Evolutionary conservation across 805 yeast genomes (phyloP), one percentile per base, ranked within the genome.

Genomic region (Candida broadrunensis): DNA sequence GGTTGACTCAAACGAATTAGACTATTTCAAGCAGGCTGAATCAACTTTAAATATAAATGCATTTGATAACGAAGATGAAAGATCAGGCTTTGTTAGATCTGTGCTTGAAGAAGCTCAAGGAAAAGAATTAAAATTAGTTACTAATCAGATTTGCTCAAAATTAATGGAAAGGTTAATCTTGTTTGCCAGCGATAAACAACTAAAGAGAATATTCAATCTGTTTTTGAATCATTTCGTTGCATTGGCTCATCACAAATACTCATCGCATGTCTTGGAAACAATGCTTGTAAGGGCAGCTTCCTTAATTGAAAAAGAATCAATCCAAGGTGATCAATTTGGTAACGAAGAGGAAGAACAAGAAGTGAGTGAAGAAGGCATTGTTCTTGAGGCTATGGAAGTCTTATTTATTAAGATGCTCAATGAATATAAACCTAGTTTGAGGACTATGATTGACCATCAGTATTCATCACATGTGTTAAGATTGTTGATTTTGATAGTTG

Each of bases 71-170:
- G 72, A 77, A 3, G 96, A 87, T 40, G 97, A 90, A 48, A 77
- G 82, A 50, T 61, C 60, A 6, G 83, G 84, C 1, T 89, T 91
- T 54, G 81, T 88, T 23, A 62, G 75, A 2, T 83, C 93, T 51
- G 86, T 91, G 1, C 73, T 90, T 49, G 91, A 84, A 48, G 99
- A 93, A 66, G 77, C 89, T 17, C 72, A 75, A 36, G 97, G 96
- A 2, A 89, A 90, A 53, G 98, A 91, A 62, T 69, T 93, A 50
- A 91, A 93, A 61, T 72, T 91, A 31, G 96, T 86, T 3, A 91
- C 97, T 2, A 90, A 91, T 56, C 97, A 90, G 56, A 88, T 91
- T 42, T 89, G 97, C 61, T 91, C 98, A 18, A 91, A 91, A 59
- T 72, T 93, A 43, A 74, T 93, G 71, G 99, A 91, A 63, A 73